These are phyloP conservation scores for Penicillium soppii DNA, from an alignment of 495 filamentous ascomycete species.

Conservation along the genomic window DNA sequence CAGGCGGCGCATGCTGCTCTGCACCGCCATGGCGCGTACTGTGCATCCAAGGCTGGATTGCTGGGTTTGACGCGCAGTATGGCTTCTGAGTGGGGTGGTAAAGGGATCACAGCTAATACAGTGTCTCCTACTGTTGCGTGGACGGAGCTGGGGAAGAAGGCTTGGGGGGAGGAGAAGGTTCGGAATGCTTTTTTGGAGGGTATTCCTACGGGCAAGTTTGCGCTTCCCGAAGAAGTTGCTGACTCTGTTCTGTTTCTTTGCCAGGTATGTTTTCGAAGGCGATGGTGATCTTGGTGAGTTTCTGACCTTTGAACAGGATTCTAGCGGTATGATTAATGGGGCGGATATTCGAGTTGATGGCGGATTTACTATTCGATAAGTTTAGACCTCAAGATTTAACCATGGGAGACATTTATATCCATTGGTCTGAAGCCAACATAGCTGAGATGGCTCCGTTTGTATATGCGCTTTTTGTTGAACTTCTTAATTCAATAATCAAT, in stretches of 20 bases:
- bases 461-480: neutral
- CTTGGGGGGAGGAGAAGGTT: constrained; percentile 35
- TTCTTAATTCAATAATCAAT: no score
- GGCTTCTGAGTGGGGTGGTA: constrained; percentile 43
- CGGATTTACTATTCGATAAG: constrained; percentile 37
- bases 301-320: constrained; percentile 31
- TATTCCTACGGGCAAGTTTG: constrained; percentile 43
- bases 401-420: no score
- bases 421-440: no score
- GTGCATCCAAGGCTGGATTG: constrained; percentile 47
- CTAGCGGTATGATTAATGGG: constrained; percentile 45
- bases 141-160: constrained; percentile 40
- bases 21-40: constrained; percentile 46
- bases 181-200: constrained; percentile 33
- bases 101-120: constrained; percentile 37
- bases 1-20: constrained; percentile 40
- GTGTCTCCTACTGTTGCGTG: constrained; percentile 44
- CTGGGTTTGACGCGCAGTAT: constrained; percentile 48
- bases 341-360: constrained; percentile 45
- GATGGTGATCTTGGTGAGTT: neutral
- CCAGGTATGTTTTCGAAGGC: constrained; percentile 20
- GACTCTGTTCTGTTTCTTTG: constrained; percentile 40
- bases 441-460: no score
- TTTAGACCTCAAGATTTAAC: neutral
- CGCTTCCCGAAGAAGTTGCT: constrained; percentile 41